Evolutionary conservation across 768 basidiomycete genomes (phyloP).

Genomic region (Udeniomyces megalosporus): DNA sequence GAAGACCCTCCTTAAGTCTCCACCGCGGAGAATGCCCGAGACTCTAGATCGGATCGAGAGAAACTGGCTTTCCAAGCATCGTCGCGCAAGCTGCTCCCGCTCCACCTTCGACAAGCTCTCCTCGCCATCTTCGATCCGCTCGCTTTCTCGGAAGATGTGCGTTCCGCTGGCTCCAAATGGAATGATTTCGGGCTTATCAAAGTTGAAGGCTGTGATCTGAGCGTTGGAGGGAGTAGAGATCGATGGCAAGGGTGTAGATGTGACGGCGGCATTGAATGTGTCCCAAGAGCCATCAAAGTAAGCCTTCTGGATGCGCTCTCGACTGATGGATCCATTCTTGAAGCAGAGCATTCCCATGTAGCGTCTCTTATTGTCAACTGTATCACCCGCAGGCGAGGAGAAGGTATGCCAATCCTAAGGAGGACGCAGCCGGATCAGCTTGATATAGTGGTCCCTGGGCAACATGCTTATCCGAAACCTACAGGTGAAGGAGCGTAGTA

Average conservation of each 20-base stretch:
- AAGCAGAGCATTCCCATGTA: conserved; percentile 81
- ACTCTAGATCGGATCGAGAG: conserved; percentile 62
- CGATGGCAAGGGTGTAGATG: conserved; percentile 34
- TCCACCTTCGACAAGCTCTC: conserved; percentile 31
- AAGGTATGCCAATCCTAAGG: conserved; percentile 27
- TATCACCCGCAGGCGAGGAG: conserved; percentile 35
- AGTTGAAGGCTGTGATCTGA: conserved; percentile 52
- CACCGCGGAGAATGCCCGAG: conserved; percentile 43
- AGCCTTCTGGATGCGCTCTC: conserved; percentile 56
- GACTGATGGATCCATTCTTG: conserved; percentile 61
- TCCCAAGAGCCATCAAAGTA: conserved; percentile 49
- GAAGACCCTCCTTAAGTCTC: conserved; percentile 4
- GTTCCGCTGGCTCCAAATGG: conserved; percentile 60
- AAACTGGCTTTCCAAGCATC: conserved; percentile 71
- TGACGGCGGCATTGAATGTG: conserved; percentile 50
- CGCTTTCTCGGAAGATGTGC: conserved; percentile 41
- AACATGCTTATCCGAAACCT: not conserved
- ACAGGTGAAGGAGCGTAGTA: conserved; percentile 31
- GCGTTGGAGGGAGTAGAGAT: not conserved
- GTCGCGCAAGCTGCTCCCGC: conserved; percentile 43
- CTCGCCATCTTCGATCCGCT: conserved; percentile 25
- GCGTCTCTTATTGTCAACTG: conserved; percentile 26
- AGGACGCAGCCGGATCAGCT: not conserved
- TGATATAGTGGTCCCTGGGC: not conserved
- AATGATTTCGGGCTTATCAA: conserved; percentile 73